phyloP scores from a whole-genome alignment of 371 early-diverging fungal species.

The Syncephalis plumigaleata region DNA sequence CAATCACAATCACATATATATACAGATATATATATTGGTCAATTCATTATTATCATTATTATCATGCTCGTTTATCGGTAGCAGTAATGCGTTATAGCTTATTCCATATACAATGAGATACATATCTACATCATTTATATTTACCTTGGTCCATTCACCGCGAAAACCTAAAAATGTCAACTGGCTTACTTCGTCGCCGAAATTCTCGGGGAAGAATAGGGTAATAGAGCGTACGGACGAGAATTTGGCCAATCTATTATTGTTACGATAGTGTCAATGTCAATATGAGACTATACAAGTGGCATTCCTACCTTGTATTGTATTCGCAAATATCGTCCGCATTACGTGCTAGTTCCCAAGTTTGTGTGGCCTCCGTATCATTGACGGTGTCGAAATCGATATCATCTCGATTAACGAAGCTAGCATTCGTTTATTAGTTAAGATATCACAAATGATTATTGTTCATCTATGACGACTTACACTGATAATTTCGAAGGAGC shows the following conservation, averaged over 20 bases:
- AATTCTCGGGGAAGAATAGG: conserved; percentile 66
- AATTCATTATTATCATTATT: too few species aligned
- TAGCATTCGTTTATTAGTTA: conserved; percentile 14
- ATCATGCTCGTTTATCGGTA: too few species aligned
- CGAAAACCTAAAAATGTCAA: conserved; percentile 72
- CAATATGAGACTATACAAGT: background rate
- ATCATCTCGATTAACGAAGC: conserved; percentile 76
- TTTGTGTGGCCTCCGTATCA: conserved; percentile 45
- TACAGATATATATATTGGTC: too few species aligned
- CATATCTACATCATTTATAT: too few species aligned
- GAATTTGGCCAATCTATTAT: conserved; percentile 58
- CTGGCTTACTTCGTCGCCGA: conserved; percentile 50
- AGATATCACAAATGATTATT: too few species aligned
- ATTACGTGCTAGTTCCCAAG: conserved; percentile 57
- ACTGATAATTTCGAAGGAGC: conserved; percentile 62
- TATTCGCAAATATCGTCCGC: conserved; percentile 43
- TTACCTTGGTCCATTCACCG: conserved; percentile 77
- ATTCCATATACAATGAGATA: too few species aligned
- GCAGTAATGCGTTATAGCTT: too few species aligned
- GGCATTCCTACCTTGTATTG: conserved; percentile 19
- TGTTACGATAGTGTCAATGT: background rate
- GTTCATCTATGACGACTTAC: too few species aligned
- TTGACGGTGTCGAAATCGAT: conserved; percentile 81
- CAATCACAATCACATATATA: too few species aligned
- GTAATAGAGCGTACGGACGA: conserved; percentile 60